Base-by-base conservation (phyloP, 129 eudicot genomes). In the Pulicaria dysenterica region DNA sequence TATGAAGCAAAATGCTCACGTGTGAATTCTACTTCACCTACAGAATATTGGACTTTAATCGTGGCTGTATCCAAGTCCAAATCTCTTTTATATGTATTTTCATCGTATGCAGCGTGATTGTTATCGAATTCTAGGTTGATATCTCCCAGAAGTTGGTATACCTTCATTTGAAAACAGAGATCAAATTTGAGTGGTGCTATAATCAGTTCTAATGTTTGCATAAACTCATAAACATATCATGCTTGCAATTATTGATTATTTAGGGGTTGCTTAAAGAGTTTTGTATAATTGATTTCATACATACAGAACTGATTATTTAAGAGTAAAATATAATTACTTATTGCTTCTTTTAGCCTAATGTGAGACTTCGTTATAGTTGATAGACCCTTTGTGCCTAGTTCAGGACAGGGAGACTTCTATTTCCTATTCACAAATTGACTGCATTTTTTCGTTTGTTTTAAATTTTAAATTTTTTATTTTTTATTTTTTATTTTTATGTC, bases 81-180 rank as follows among this genome's bases (percentile, higher is more conserved):
- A 78, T 83, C 95, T 75, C 96, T 78, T 58, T 77, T 71, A 72
- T 92, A 92, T 0, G 96, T 81, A n/a, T 51, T 80, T 31, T 75
- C 84, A 61, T 78, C 56, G 67, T 81, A 87, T 40, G 77, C 48
- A 41, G 82, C 73, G 64, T 83, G 84, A 67, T 86, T 80, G 24
- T 79, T 80, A 62, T 83, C 83, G 38, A 92, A 89, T 16, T 86
- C 95, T 45, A 92, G 82, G 55, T 77, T 89, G 19, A 92, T 77
- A 58, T 92, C 98, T 61, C 96, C 98, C 73, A 92, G 36, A 51
- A 89, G 96, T 88, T 92, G 96, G 83, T 92, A 92, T 41, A 80
- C 94, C 98, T 92, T 59, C 83, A 88, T 9, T 48, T 10, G 38
- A 49, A 15, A 70, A 60, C 56, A 73, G 43, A 59, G 39, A 72